Conservation (phyloP, 225 moss, liverwort and hornwort genomes). For the Pleurozium schreberi region DNA sequence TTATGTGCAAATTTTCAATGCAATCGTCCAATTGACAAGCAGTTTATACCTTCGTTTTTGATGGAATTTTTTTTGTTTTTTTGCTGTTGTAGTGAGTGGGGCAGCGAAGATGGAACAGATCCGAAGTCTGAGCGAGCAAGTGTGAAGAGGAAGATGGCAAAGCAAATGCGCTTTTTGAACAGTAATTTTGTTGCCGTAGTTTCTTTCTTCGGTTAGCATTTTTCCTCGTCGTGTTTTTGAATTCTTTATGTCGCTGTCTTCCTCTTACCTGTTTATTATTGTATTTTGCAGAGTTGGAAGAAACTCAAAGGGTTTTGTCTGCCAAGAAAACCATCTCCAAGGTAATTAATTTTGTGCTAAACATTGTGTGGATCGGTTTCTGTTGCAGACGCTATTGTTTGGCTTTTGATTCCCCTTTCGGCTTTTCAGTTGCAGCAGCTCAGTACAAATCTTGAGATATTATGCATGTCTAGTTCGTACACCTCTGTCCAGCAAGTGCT, state of each 20-base stretch:
- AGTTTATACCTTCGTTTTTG: not conserved
- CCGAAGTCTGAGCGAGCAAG: conserved; percentile 26
- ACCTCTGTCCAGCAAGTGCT: not conserved
- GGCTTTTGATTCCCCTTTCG: not conserved
- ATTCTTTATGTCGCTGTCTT: not conserved
- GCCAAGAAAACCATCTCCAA: conserved; percentile 56
- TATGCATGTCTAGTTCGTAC: not conserved
- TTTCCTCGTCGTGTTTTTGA: not conserved
- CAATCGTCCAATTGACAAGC: not conserved
- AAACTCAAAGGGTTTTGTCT: conserved; percentile 49
- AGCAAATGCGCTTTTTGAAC: conserved; percentile 59
- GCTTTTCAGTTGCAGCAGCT: not conserved
- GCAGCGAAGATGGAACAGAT: conserved; percentile 7
- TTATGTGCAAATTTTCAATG: not conserved
- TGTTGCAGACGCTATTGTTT: not conserved
- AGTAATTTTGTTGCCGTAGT: conserved; percentile 4
- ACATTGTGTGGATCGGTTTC: not conserved
- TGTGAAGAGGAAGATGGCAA: conserved; percentile 62
- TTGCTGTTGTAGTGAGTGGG: conserved; percentile 26
- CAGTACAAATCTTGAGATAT: not conserved
- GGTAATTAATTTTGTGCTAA: not conserved
- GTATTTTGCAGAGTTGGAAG: conserved; percentile 41
- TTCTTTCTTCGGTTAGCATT: not conserved
- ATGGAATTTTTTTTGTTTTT: not conserved
- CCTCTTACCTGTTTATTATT: not conserved